phyloP scores from a whole-genome alignment of 306 rosid genomes.

The Rubus idaeus region DNA sequence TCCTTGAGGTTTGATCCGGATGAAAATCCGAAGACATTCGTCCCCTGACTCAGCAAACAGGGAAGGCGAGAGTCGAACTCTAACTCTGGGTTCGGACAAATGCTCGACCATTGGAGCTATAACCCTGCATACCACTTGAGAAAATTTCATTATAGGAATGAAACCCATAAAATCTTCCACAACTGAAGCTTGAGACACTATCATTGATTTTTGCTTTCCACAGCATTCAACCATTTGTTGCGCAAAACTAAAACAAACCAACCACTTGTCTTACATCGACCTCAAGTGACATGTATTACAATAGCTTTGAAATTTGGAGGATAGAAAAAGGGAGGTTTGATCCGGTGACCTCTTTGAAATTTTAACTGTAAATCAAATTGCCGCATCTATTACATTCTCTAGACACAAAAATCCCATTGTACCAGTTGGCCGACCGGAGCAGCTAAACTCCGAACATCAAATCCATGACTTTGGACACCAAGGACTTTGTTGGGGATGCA shows the following conservation, averaged over 20 bases:
- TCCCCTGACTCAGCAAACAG: not conserved
- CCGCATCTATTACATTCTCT: slow-evolving; percentile 32
- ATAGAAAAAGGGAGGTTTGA: not conserved
- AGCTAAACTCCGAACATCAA: slow-evolving; percentile 91
- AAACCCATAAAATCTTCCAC: not conserved
- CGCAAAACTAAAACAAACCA: slow-evolving; percentile 2
- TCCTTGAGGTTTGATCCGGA: not conserved
- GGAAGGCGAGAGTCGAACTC: not conserved
- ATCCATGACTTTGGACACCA: slow-evolving; percentile 84
- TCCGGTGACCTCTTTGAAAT: not conserved
- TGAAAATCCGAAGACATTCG: not conserved
- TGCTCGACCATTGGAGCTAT: not conserved
- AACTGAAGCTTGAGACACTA: not conserved
- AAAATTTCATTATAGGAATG: not conserved
- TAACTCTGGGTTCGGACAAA: not conserved
- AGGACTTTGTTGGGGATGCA: slow-evolving; percentile 92
- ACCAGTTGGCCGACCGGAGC: not conserved
- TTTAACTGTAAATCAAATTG: slow-evolving; percentile 20
- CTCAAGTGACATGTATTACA: not conserved
- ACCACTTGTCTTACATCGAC: slow-evolving; percentile 8
- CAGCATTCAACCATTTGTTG: not conserved
- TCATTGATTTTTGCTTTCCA: not conserved
- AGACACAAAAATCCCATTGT: slow-evolving; percentile 24
- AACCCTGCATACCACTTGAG: not conserved
- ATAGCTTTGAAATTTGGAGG: not conserved